Percentiles rank a stretch among this genome's conserved stretches.
Conservation (phyloP, 257 asterid genomes). For the Pogostemon cablin region DNA sequence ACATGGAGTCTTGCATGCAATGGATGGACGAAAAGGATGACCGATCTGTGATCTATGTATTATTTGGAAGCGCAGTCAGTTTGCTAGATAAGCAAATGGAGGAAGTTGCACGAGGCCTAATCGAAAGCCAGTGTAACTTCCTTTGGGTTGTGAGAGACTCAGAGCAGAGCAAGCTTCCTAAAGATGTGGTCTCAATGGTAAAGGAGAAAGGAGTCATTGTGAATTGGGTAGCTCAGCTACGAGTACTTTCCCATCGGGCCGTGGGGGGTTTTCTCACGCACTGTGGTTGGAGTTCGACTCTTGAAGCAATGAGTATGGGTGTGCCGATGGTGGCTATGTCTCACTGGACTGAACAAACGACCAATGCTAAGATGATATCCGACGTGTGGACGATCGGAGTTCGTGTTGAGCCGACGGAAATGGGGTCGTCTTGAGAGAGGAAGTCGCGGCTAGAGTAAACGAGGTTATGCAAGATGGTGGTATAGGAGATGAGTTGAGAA, state of each 20-base stretch:
- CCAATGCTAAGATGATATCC: slow-evolving; percentile 38
- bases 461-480: slow-evolving; percentile 38
- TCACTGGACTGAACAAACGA: slow-evolving; percentile 51
- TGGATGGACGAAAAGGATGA: neutral
- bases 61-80: neutral
- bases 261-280: neutral
- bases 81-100: neutral
- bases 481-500: slow-evolving; percentile 32
- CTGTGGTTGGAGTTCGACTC: slow-evolving; percentile 33
- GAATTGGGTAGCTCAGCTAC: neutral
- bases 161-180: slow-evolving; percentile 7
- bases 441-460: slow-evolving; percentile 26
- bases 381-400: slow-evolving; percentile 51
- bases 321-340: slow-evolving; percentile 47
- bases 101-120: neutral
- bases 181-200: neutral
- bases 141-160: neutral
- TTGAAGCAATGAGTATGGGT: slow-evolving; percentile 48
- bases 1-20: neutral
- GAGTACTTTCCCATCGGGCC: neutral
- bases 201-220: neutral
- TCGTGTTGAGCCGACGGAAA: slow-evolving; percentile 31
- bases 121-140: neutral
- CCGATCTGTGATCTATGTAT: neutral
- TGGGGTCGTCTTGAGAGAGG: slow-evolving; percentile 40